Base-by-base conservation (phyloP, 768 basidiomycete genomes). In the Russula griseocarnosa region DNA sequence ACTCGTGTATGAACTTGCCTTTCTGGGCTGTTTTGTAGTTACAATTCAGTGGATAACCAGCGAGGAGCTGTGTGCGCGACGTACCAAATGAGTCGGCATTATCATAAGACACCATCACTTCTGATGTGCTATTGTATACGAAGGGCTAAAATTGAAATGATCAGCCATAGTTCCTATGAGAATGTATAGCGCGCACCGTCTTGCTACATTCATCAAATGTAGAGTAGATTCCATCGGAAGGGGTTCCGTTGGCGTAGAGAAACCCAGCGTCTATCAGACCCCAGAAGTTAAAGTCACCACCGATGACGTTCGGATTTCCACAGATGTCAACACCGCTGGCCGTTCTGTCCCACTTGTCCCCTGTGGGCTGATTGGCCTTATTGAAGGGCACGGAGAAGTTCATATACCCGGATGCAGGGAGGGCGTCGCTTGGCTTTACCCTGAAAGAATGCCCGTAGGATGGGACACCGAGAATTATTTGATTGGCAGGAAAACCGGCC, bases 391-490 rank as follows among this genome's bases (percentile, higher is more conserved):
- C 84, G 73, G 79, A 88, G 20, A 78, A 40, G n/a, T 75, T 74
- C 34, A 87, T 71, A 10, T 69, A 66, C 11, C 70, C 76, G 10
- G 53, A 60, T n/a, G 68, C 58, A 57, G 71, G 63, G 63, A 81
- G 69, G 0, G 83, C 83, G 40, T 75, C 67, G 22, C 63, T 68
- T 5, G 71, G 52, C 9, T 78, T 70, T 44, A 82, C 79, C 13
- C 67, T 24, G 79, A 79, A 94, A 24, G 90, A 85, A 75, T 92
- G 92, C 0, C 91, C 92, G 74, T 92, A 96, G 20, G 87, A 77
- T 14, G 94, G 84, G 0, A 96, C 85, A 58, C 94, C 95, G 8
- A 98, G 83, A 32, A 93, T 83, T 62, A 96, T 86, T 76, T 89
- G 76, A 58, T 80, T 24, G 14, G 10, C 0, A 0, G 66, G 68